A percentile compares a stretch with the other conserved stretches of the same genome.
Evolutionary conservation across 257 asterid species (phyloP).

Genomic region (Przewalskia tangutica): DNA sequence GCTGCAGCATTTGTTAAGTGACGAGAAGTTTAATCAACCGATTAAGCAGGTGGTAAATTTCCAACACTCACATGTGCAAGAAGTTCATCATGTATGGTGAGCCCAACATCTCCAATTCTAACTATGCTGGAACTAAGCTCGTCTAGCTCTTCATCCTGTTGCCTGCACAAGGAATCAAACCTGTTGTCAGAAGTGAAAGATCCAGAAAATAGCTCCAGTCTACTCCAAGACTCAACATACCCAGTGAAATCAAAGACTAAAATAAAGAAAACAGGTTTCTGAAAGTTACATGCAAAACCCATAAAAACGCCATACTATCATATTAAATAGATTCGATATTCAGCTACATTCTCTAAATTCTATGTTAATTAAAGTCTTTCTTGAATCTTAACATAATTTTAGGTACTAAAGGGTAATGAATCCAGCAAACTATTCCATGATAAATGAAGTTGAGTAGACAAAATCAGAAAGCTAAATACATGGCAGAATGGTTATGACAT

Average conservation of each 20-base stretch:
- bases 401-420: background rate
- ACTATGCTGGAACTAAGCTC: constrained; percentile 84
- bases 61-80: constrained; percentile 51
- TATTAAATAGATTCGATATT: background rate
- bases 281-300: background rate
- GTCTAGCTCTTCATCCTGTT: constrained; percentile 71
- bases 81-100: constrained; percentile 95
- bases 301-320: background rate
- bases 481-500: background rate
- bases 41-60: background rate
- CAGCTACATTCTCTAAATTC: background rate
- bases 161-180: constrained; percentile 31
- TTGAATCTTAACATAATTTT: background rate
- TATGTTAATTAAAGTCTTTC: background rate
- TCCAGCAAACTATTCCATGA: background rate
- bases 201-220: background rate
- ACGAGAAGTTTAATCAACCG: background rate
- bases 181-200: background rate
- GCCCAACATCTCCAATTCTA: constrained; percentile 94
- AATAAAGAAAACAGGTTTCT: background rate
- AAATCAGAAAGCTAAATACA: background rate
- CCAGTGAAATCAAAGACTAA: too few species aligned
- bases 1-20: background rate
- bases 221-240: background rate
- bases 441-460: background rate